Conservation (phyloP, 306 rosid genomes). For the Gillenia trifoliata region DNA sequence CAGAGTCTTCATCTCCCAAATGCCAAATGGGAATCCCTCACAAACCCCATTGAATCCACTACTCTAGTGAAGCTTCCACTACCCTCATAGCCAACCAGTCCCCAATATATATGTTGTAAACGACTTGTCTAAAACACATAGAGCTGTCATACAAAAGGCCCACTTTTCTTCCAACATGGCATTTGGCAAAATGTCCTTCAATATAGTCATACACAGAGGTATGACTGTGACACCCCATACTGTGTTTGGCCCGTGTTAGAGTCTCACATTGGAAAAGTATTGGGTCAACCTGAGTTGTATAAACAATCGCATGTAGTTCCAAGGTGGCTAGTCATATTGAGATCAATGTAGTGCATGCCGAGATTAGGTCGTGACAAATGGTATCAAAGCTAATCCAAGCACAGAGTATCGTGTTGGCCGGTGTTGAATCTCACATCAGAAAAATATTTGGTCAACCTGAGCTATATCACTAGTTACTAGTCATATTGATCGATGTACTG, state of each 20-base stretch:
- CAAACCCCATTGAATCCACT: constrained; percentile 16
- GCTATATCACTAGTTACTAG: too few relatives aligned
- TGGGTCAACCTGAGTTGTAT: too few relatives aligned
- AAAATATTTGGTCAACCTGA: too few relatives aligned
- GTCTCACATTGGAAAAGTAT: too few relatives aligned
- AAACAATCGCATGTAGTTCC: too few relatives aligned
- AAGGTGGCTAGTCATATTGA: too few relatives aligned
- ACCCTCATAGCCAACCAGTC: constrained; percentile 21
- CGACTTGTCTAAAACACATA: constrained; percentile 17
- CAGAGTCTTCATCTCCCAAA: constrained; percentile 16
- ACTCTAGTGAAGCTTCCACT: constrained; percentile 44
- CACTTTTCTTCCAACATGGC: constrained; percentile 21
- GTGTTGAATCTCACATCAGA: too few relatives aligned
- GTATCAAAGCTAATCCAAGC: too few relatives aligned
- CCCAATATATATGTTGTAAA: constrained; percentile 26
- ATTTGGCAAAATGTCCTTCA: neutral
- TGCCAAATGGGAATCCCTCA: constrained; percentile 22
- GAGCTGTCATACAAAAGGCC: constrained; percentile 27
- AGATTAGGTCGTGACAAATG: too few relatives aligned
- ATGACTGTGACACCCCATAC: neutral
- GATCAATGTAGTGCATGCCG: too few relatives aligned
- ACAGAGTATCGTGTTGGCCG: too few relatives aligned
- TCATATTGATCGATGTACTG: too few relatives aligned
- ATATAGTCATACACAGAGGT: neutral
- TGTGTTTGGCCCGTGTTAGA: neutral